Conservation (phyloP, 306 rosid species). For the Ammopiptanthus mongolicus region DNA sequence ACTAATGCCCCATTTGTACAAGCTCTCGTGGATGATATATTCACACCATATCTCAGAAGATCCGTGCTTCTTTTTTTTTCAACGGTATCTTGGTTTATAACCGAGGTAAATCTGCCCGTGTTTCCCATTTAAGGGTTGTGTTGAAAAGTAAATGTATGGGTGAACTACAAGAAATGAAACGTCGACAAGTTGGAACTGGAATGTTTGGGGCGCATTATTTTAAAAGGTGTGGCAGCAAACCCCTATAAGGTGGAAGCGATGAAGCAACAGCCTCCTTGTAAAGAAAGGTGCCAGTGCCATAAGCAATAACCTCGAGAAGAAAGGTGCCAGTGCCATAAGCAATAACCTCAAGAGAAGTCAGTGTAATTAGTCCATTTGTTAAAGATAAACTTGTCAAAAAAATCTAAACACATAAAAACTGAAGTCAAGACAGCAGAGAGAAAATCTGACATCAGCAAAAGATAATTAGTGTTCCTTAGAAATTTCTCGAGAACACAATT, state of each 20-base stretch:
- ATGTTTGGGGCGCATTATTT: too few species aligned
- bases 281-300: too few species aligned
- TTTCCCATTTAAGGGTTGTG: too few species aligned
- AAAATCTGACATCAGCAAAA: neutral
- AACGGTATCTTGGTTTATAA: too few species aligned
- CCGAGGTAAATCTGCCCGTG: too few species aligned
- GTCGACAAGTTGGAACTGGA: too few species aligned
- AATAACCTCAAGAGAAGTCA: neutral
- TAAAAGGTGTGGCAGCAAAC: neutral
- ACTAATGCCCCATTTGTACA: neutral
- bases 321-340: neutral
- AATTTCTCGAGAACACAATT: too few species aligned
- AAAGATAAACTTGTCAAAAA: neutral
- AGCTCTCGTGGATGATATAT: neutral
- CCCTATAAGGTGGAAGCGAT: neutral
- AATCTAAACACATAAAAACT: neutral
- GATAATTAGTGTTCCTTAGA: neutral
- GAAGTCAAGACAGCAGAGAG: neutral
- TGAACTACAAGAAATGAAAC: too few species aligned
- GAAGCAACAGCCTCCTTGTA: constrained; percentile 1
- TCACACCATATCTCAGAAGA: neutral
- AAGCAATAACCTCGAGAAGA: too few species aligned
- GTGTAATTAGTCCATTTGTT: neutral
- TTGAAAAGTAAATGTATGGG: too few species aligned
- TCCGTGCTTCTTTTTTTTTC: too few species aligned